Percentiles rank a stretch among this genome's conserved stretches.
These are phyloP conservation scores for Trametes polyzona DNA, from an alignment of 1,284 basidiomycete species.

Conservation along the genomic window DNA sequence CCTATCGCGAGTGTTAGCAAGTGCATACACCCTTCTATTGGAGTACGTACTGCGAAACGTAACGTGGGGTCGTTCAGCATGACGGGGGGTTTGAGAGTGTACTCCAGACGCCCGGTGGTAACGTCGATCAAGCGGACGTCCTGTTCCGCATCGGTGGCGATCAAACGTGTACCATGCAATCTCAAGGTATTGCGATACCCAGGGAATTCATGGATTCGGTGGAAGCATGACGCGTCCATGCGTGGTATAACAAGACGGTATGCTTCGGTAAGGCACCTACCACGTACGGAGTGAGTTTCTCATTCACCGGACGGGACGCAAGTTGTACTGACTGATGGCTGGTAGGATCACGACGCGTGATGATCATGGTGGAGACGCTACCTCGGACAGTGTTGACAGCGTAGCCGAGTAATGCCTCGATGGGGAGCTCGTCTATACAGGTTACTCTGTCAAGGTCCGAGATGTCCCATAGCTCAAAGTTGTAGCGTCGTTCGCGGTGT, in stretches of 20 bases:
- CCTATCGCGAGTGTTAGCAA: constrained; percentile 20
- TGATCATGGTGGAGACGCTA: constrained; percentile 17
- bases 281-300: too few relatives aligned
- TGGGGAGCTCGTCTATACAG: constrained; percentile 22
- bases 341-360: constrained; percentile 9
- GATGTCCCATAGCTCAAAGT: constrained; percentile 59
- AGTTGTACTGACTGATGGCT: neutral
- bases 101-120: constrained; percentile 20
- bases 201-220: constrained; percentile 20
- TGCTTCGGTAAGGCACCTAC: constrained; percentile 20
- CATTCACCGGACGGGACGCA: neutral
- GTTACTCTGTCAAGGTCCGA: neutral
- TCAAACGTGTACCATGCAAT: constrained; percentile 27
- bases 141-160: constrained; percentile 26
- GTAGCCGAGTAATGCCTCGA: constrained; percentile 20
- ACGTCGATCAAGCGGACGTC: constrained; percentile 28
- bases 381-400: constrained; percentile 25
- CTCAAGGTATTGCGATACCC: constrained; percentile 24
- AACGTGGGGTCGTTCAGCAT: constrained; percentile 29
- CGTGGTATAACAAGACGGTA: constrained; percentile 24
- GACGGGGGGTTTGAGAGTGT: constrained; percentile 26
- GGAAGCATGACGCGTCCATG: constrained; percentile 13
- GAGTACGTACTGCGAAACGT: constrained; percentile 8
- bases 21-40: neutral
- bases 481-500: constrained; percentile 36